Evolutionary conservation across 371 early-diverging fungal genomes (phyloP).

Genomic region (Thermomucor indicae-seudaticae): DNA sequence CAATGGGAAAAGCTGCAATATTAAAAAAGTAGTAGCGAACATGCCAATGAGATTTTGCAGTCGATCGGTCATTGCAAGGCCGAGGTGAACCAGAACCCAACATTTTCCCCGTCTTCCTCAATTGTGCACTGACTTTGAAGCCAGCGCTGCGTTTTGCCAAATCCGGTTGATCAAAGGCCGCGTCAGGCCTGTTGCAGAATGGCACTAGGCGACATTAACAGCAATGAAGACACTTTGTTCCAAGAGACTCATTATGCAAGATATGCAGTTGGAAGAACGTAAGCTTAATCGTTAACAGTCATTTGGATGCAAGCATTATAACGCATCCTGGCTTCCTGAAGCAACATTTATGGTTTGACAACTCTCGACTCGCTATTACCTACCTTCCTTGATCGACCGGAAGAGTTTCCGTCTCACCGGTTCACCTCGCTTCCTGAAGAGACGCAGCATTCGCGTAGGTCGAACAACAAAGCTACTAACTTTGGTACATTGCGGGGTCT

Average conservation of each 20-base stretch:
- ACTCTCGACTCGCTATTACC: conserved; percentile 28
- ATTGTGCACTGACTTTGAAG: too few relatives aligned
- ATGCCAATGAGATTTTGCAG: conserved; percentile 17
- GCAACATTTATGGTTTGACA: conserved; percentile 44
- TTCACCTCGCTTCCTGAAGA: conserved; percentile 12
- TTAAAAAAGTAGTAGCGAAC: not conserved
- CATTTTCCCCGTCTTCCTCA: too few relatives aligned
- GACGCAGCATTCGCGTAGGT: not conserved
- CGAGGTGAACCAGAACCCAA: too few relatives aligned
- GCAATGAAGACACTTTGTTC: conserved; percentile 24
- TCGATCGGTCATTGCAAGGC: conserved; percentile 14
- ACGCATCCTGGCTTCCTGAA: conserved; percentile 4
- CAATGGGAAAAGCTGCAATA: not conserved
- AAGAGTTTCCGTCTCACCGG: conserved; percentile 44
- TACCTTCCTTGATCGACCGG: conserved; percentile 32
- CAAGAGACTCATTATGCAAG: conserved; percentile 47
- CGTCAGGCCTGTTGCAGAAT: too few relatives aligned
- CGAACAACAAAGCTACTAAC: not conserved
- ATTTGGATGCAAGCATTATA: not conserved
- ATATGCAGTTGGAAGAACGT: conserved; percentile 46
- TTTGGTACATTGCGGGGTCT: not conserved
- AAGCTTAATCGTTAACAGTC: conserved; percentile 2
- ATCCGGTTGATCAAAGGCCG: too few relatives aligned
- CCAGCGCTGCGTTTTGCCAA: too few relatives aligned
- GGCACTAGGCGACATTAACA: too few relatives aligned